phyloP scores from a whole-genome alignment of 1,284 basidiomycete species.

The Coniophora puteana region DNA sequence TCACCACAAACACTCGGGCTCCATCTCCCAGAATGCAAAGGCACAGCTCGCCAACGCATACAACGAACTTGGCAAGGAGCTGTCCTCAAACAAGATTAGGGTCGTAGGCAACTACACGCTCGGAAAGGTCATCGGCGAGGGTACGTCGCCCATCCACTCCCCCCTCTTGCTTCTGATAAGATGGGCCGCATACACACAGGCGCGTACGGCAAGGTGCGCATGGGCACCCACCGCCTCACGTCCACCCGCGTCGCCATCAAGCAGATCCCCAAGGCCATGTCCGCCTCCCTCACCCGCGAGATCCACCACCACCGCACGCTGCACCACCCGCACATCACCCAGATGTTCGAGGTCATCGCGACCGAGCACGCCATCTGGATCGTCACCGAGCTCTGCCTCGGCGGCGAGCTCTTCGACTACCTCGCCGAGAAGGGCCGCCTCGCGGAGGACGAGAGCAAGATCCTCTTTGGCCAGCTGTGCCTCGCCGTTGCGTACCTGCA shows the following conservation, averaged over 20 bases:
- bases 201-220: conserved; percentile 89
- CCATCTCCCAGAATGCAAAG: conserved; percentile 73
- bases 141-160: conserved; percentile 38
- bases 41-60: conserved; percentile 92
- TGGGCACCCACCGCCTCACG: conserved; percentile 90
- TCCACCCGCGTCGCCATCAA: conserved; percentile 93
- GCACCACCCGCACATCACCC: conserved; percentile 92
- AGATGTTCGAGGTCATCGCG: conserved; percentile 97
- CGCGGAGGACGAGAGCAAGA: conserved; percentile 77
- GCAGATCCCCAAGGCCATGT: conserved; percentile 93
- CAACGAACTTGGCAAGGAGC: conserved; percentile 94
- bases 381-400: conserved; percentile 93
- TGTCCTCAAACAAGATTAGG: conserved; percentile 84
- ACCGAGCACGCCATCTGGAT: conserved; percentile 97
- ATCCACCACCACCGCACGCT: conserved; percentile 97
- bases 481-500: conserved; percentile 94
- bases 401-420: conserved; percentile 97
- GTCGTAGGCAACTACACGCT: conserved; percentile 96
- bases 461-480: conserved; percentile 92
- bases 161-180: conserved; percentile 23
- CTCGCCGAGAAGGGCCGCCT: conserved; percentile 92
- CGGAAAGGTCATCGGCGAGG: conserved; percentile 95
- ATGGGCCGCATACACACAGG: conserved; percentile 45
- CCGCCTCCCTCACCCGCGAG: conserved; percentile 89
- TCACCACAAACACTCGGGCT: conserved; percentile 59